Percentiles rank a stretch among this genome's conserved stretches.
Conservation (phyloP, 495 filamentous ascomycete species). For the Penicillium waksmanii region DNA sequence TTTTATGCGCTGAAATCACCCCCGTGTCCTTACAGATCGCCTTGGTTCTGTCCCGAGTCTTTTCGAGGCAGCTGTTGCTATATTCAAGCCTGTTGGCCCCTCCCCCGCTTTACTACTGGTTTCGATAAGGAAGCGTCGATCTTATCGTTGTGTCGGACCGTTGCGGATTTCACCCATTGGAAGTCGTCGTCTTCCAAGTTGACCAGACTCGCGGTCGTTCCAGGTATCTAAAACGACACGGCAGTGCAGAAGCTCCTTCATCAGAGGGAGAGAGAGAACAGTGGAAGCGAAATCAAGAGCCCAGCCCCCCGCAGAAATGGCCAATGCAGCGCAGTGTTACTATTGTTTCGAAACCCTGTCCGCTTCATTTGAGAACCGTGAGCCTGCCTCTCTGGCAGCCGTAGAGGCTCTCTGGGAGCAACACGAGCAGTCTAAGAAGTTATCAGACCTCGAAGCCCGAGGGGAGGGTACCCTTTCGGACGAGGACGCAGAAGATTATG, state of each 20-base stretch:
- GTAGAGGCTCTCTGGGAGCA: slow-evolving; percentile 75
- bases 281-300: neutral
- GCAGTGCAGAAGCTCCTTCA: slow-evolving; percentile 1
- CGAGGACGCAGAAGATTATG: slow-evolving; percentile 25
- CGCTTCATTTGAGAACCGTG: slow-evolving; percentile 64
- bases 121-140: slow-evolving; percentile 16
- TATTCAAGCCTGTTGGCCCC: neutral
- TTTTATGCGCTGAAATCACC: neutral
- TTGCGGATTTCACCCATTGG: slow-evolving; percentile 2
- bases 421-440: slow-evolving; percentile 49
- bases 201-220: slow-evolving; percentile 5
- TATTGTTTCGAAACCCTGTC: slow-evolving; percentile 88
- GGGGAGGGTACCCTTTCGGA: neutral
- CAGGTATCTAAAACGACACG: slow-evolving; percentile 12
- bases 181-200: slow-evolving; percentile 9
- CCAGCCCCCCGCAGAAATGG: slow-evolving; percentile 59
- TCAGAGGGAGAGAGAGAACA: neutral
- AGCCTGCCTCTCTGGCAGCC: slow-evolving; percentile 59
- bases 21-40: slow-evolving; percentile 5
- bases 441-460: slow-evolving; percentile 33
- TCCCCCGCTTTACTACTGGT: slow-evolving; percentile 1
- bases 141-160: slow-evolving; percentile 22
- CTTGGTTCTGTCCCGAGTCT: slow-evolving; percentile 7
- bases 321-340: slow-evolving; percentile 78
- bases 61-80: slow-evolving; percentile 2